Evolutionary conservation across 1,284 basidiomycete genomes (phyloP).

Genomic region (Puccinia hordei): DNA sequence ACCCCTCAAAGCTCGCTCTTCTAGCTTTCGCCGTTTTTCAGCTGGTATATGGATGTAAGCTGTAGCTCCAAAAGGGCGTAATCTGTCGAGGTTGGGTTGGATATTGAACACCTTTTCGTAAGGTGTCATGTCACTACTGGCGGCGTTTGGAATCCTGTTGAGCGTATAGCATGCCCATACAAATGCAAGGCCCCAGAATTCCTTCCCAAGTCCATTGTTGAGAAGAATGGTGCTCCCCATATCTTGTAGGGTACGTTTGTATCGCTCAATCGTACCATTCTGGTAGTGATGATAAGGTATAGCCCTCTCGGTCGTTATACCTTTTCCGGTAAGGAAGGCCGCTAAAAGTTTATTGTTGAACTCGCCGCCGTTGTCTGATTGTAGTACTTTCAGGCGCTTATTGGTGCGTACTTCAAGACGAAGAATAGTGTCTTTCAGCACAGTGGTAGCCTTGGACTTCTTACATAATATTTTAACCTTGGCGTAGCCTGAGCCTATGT

Average conservation of each 20-base stretch:
- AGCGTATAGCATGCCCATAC: neutral
- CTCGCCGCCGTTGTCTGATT: neutral
- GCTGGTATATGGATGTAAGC: constrained; percentile 15
- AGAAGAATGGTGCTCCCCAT: no score
- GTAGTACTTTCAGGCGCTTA: neutral
- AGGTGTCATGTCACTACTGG: constrained; percentile 2
- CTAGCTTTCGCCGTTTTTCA: constrained; percentile 23
- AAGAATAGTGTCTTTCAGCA: neutral
- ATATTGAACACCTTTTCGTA: neutral
- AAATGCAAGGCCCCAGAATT: neutral
- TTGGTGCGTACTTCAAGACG: neutral
- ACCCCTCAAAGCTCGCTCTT: neutral
- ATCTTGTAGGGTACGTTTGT: no score
- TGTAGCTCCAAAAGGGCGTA: neutral
- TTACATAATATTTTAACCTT: neutral
- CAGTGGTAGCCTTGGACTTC: neutral
- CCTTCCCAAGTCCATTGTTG: no score
- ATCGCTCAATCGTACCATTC: no score
- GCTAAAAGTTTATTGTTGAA: neutral
- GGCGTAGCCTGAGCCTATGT: neutral
- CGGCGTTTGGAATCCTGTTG: constrained; percentile 13
- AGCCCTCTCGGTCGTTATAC: neutral
- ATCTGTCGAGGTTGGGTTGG: neutral
- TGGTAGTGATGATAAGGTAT: constrained; percentile 14
- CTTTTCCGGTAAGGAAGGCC: neutral